These are phyloP conservation scores for Colletotrichum sp. DNA, from an alignment of 2,329 filamentous ascomycete genomes.

Conservation along the genomic window DNA sequence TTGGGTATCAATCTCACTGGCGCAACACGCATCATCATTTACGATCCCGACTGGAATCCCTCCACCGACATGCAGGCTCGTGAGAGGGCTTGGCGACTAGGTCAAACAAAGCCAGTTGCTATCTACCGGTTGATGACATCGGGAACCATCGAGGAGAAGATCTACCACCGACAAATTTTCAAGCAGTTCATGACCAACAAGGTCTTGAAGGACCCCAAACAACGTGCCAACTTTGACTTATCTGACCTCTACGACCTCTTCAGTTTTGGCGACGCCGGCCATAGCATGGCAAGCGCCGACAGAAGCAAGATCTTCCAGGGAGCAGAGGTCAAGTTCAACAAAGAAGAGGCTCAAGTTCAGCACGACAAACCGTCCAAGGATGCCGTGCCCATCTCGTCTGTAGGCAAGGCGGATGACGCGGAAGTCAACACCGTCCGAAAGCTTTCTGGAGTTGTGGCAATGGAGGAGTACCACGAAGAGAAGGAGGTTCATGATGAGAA, in stretches of 20 bases:
- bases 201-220: slow-evolving; percentile 91
- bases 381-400: slow-evolving; percentile 10
- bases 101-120: slow-evolving; percentile 92
- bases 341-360: slow-evolving; percentile 24
- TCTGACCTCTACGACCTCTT: slow-evolving; percentile 93
- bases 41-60: slow-evolving; percentile 98
- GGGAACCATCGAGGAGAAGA: slow-evolving; percentile 98
- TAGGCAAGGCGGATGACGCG: neutral
- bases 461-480: slow-evolving; percentile 68
- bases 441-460: slow-evolving; percentile 65
- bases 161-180: slow-evolving; percentile 98
- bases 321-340: slow-evolving; percentile 67
- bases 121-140: slow-evolving; percentile 99
- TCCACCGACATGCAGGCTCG: slow-evolving; percentile 95
- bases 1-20: slow-evolving; percentile 94
- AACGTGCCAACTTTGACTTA: slow-evolving; percentile 88
- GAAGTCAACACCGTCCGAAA: slow-evolving; percentile 48
- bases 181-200: slow-evolving; percentile 98
- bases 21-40: slow-evolving; percentile 95
- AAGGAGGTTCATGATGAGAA: slow-evolving; percentile 65
- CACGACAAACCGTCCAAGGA: slow-evolving; percentile 24
- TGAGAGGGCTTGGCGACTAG: slow-evolving; percentile 93
- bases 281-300: slow-evolving; percentile 70
- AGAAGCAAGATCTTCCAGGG: slow-evolving; percentile 87
- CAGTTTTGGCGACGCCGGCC: slow-evolving; percentile 71